These are phyloP conservation scores for Brassica carinata DNA, from an alignment of 345 rosid species.

Conservation along the genomic window DNA sequence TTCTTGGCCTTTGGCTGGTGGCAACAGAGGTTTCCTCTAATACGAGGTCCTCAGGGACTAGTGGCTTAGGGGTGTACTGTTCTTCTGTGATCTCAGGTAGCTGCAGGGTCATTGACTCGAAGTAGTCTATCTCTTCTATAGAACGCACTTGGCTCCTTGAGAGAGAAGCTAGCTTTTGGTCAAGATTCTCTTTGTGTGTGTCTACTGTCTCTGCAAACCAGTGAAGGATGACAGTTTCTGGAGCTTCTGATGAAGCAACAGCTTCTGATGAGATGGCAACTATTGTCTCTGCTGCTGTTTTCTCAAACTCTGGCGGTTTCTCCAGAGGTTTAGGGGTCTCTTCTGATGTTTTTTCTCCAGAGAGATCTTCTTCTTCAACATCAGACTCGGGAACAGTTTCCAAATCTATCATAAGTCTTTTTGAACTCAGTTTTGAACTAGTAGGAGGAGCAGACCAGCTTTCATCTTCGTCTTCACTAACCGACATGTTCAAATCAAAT, in stretches of 20 bases:
- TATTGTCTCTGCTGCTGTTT: constrained; percentile 65
- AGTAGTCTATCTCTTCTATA: constrained; percentile 53
- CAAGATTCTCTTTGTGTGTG: constrained; percentile 55
- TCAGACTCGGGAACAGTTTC: constrained; percentile 53
- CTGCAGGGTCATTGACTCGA: constrained; percentile 69
- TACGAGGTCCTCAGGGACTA: constrained; percentile 42
- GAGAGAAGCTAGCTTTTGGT: constrained; percentile 33
- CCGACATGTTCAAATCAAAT: constrained; percentile 67
- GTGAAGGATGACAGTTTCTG: constrained; percentile 44
- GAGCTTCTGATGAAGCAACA: constrained; percentile 8
- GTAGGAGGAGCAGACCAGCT: constrained; percentile 40
- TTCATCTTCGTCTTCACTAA: constrained; percentile 46
- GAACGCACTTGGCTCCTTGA: constrained; percentile 28
- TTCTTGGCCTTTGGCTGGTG: constrained; percentile 47
- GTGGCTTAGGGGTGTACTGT: constrained; percentile 45
- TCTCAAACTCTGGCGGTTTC: constrained; percentile 29
- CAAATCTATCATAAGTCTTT: constrained; percentile 56
- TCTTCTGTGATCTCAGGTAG: constrained; percentile 52
- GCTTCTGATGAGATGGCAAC: constrained; percentile 52
- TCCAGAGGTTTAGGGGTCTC: constrained; percentile 25
- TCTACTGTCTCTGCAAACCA: constrained; percentile 72
- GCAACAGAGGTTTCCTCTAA: constrained; percentile 38
- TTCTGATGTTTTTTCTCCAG: constrained; percentile 17
- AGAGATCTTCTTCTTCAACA: constrained; percentile 17
- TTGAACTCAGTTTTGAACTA: constrained; percentile 40